Evolutionary conservation across 1,284 basidiomycete genomes (phyloP).

Genomic region (Papiliotrema laurentii): DNA sequence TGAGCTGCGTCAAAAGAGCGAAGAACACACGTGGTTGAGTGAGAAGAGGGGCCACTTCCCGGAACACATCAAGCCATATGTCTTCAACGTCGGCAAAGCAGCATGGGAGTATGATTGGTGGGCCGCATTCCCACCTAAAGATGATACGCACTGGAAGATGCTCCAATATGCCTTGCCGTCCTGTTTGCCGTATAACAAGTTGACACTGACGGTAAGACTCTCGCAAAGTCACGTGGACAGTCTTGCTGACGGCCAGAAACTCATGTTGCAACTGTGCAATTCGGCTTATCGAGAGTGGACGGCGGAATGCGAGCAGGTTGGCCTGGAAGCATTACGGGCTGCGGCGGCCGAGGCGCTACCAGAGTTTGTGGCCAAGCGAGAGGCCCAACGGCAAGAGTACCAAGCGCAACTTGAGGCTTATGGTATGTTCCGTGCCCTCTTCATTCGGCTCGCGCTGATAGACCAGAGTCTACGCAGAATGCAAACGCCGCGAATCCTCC

Average conservation of each 20-base stretch:
- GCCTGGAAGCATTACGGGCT: conserved; percentile 17
- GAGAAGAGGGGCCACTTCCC: conserved; percentile 82
- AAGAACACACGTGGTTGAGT: conserved; percentile 17
- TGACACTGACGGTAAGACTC: conserved; percentile 41
- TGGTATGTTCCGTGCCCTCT: conserved; percentile 13
- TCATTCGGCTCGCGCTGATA: background rate
- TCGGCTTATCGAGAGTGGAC: conserved; percentile 29
- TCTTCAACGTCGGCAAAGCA: conserved; percentile 66
- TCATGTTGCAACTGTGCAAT: conserved; percentile 31
- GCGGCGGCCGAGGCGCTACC: conserved; percentile 18
- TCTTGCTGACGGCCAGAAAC: conserved; percentile 28
- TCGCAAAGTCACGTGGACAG: background rate
- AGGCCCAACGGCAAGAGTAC: conserved; percentile 10
- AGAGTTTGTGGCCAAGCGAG: conserved; percentile 15
- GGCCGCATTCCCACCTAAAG: conserved; percentile 26
- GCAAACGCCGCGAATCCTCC: no score
- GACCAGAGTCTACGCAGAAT: conserved; percentile 14
- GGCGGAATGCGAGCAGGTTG: conserved; percentile 24
- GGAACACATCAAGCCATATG: conserved; percentile 65
- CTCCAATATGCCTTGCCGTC: conserved; percentile 30
- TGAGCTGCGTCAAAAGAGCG: background rate
- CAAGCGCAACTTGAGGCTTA: conserved; percentile 13
- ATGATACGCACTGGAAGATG: conserved; percentile 22
- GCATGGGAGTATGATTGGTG: conserved; percentile 71
- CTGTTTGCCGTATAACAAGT: conserved; percentile 42